phyloP scores from a whole-genome alignment of 495 filamentous ascomycete species.

The Aspergillus cavernicola region DNA sequence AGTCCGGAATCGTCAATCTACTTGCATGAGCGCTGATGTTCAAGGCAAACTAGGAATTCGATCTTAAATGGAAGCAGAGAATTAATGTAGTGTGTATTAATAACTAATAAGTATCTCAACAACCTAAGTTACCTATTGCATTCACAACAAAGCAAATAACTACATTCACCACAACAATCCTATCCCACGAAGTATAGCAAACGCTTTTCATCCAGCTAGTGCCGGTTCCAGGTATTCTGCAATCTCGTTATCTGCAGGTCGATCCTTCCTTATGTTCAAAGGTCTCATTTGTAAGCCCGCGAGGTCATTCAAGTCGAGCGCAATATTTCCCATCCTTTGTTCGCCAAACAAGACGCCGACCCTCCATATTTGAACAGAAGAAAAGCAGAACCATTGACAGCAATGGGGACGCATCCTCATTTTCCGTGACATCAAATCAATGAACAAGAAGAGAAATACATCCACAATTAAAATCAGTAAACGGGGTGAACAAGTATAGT shows the following conservation, averaged over 20 bases:
- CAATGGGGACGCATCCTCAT: conserved; percentile 22
- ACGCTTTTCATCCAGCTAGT: conserved; percentile 23
- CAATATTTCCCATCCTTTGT: conserved; percentile 19
- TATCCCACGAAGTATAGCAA: not conserved
- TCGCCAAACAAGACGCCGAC: conserved; percentile 32
- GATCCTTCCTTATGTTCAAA: conserved; percentile 26
- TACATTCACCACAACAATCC: too few relatives aligned
- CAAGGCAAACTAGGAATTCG: too few relatives aligned
- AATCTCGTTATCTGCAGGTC: conserved; percentile 18
- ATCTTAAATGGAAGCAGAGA: too few relatives aligned
- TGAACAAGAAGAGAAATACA: conserved; percentile 22
- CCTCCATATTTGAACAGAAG: conserved; percentile 19
- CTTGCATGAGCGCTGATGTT: too few relatives aligned
- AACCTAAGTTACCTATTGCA: conserved; percentile 7
- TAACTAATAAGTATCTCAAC: too few relatives aligned
- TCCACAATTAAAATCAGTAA: conserved; percentile 22
- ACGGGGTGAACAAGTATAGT: conserved; percentile 23
- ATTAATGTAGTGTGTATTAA: too few relatives aligned
- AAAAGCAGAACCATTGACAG: conserved; percentile 28
- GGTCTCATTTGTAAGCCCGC: conserved; percentile 21
- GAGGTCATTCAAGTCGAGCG: conserved; percentile 17
- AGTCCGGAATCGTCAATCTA: too few relatives aligned
- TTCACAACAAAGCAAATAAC: not conserved
- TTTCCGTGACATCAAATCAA: conserved; percentile 23
- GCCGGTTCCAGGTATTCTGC: conserved; percentile 19